These are phyloP conservation scores for Ammopiptanthus mongolicus DNA, from an alignment of 306 rosid species.

Conservation along the genomic window DNA sequence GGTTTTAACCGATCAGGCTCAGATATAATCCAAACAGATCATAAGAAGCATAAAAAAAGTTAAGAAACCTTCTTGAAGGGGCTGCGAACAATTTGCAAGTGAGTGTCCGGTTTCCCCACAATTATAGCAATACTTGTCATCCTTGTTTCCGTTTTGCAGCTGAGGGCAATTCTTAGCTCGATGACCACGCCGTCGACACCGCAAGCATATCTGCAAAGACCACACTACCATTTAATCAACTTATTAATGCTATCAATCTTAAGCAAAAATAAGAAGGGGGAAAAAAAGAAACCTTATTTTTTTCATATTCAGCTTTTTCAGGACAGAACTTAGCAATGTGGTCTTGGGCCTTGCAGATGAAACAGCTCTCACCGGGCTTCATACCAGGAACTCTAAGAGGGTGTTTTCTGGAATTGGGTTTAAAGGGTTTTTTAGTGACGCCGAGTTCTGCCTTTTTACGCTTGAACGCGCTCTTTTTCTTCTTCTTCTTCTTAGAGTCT, in stretches of 20 bases:
- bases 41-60: neutral
- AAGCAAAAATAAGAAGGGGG: no score
- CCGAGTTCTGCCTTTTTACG: slow-evolving; percentile 31
- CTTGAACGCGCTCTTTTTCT: slow-evolving; percentile 33
- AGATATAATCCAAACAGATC: neutral
- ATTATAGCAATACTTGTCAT: slow-evolving; percentile 63
- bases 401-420: slow-evolving; percentile 36
- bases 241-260: no score
- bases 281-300: slow-evolving; percentile 29
- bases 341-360: slow-evolving; percentile 62
- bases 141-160: slow-evolving; percentile 36
- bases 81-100: slow-evolving; percentile 52
- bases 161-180: slow-evolving; percentile 75
- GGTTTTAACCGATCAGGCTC: neutral
- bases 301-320: slow-evolving; percentile 70
- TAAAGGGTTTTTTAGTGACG: slow-evolving; percentile 23
- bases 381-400: slow-evolving; percentile 88
- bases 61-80: slow-evolving; percentile 63
- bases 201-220: slow-evolving; percentile 67
- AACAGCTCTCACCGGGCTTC: slow-evolving; percentile 95
- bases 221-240: neutral
- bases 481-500: slow-evolving; percentile 50
- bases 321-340: slow-evolving; percentile 86
- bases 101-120: slow-evolving; percentile 88
- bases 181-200: slow-evolving; percentile 84